These are phyloP conservation scores for Oryza meridionalis DNA, from an alignment of 176 grass and related monocot genomes.

Conservation along the genomic window DNA sequence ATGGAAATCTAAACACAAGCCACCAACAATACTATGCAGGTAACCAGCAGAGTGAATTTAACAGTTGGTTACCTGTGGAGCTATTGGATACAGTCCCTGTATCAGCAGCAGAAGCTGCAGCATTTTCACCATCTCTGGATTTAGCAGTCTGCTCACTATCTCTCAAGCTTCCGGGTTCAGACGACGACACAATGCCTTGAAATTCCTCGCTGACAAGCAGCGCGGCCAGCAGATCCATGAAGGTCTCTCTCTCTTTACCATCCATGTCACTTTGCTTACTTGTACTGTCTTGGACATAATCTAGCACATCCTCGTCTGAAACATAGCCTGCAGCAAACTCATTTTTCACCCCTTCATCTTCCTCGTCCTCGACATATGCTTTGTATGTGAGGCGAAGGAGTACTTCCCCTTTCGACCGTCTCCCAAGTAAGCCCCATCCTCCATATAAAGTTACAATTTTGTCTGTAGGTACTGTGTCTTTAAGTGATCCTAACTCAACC, in stretches of 20 bases:
- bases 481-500: conserved; percentile 88
- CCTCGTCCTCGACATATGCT: conserved; percentile 92
- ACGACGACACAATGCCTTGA: conserved; percentile 84
- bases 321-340: conserved; percentile 40
- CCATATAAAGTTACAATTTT: conserved; percentile 71
- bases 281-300: conserved; percentile 46
- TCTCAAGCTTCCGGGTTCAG: conserved; percentile 52
- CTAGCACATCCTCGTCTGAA: conserved; percentile 70
- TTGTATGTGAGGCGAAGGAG: conserved; percentile 90
- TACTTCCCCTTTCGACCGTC: conserved; percentile 66
- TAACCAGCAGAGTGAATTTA: neutral
- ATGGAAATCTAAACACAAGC: neutral
- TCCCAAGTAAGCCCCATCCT: conserved; percentile 72
- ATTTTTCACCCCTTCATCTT: conserved; percentile 63
- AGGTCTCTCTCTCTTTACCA: conserved; percentile 79
- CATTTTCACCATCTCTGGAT: neutral
- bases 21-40: conserved; percentile 4
- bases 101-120: neutral
- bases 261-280: conserved; percentile 29
- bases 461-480: conserved; percentile 94
- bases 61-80: conserved; percentile 46
- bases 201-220: conserved; percentile 98
- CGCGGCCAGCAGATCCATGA: conserved; percentile 90
- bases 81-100: conserved; percentile 44
- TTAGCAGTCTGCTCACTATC: conserved; percentile 32